Evolutionary conservation across 176 grass and related monocot species (phyloP), one percentile per base, ranked within the genome.

Genomic region (Microstegium vimineum): DNA sequence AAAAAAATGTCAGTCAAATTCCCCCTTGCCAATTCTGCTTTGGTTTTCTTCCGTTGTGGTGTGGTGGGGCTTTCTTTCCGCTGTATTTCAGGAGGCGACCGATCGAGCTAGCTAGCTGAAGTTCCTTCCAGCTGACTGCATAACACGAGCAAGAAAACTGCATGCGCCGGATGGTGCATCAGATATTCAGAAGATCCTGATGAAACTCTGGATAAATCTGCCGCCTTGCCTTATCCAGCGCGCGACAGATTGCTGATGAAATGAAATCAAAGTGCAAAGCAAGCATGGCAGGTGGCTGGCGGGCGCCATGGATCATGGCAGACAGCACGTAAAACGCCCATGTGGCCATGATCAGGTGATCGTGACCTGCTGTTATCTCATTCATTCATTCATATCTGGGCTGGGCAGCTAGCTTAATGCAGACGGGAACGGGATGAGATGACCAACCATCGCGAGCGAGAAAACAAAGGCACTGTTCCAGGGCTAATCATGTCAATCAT

Each of bases 291-390:
- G 45, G 43, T 66, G 43, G 33, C 38, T 8, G 12, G 62, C 66
- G 47, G 26, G 22, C 9, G 65, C 30, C 41, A 62, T 20, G 42
- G 42, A 83, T 73, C 86, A 79, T 79, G 74, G 81, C 86, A 83
- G 81, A 83, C 81, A 88, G 74, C 34, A 73, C 6, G 67, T 72
- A 67, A 30, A 46, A 74, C 74, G 35, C 67, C 79, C 67, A 59
- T 81, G 74, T 83, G 86, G 59, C 56, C 4, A 41, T 57, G 65
- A 70, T 57, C 32, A 1, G 33, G 56, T 22, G 86, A 87, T 42
- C 3, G 86, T 59, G 80, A 83, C 86, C 8, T 28, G 20, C 8
- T 28, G 20, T 9, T 45, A 54, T 60, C 23, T 60, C n/a, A n/a
- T 22, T 2, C 11, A 22, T 18, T n/a, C n/a, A 1, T 5, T n/a